phyloP scores from a whole-genome alignment of 306 rosid genomes.

The Fragaria ananassa region DNA sequence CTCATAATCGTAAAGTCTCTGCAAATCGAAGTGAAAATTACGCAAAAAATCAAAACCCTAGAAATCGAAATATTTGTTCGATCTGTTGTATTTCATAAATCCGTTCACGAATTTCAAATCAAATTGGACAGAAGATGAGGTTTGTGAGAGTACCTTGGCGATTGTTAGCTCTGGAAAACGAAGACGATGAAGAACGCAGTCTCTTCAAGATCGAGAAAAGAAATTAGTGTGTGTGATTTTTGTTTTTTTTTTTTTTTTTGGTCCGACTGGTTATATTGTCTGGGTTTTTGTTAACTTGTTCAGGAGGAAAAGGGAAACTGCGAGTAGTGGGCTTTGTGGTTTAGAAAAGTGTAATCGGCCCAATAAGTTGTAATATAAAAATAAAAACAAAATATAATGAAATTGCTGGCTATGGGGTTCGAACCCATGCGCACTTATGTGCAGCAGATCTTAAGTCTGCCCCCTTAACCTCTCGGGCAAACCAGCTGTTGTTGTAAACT shows the following conservation, averaged over 20 bases:
- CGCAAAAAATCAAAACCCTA: neutral
- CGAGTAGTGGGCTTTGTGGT: neutral
- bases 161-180: neutral
- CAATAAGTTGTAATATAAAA: neutral
- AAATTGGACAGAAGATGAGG: neutral
- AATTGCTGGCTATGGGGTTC: conserved; percentile 37
- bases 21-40: neutral
- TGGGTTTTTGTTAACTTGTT: neutral
- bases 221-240: neutral
- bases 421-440: conserved; percentile 43
- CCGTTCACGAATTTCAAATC: neutral
- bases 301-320: neutral
- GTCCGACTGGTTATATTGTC: neutral
- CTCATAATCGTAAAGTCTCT: conserved; percentile 40
- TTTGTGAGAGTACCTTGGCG: conserved; percentile 13
- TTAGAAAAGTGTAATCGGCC: neutral
- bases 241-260: neutral
- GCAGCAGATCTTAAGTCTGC: conserved; percentile 40
- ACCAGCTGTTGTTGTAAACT: neutral
- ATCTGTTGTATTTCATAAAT: neutral
- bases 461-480: conserved; percentile 33
- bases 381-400: fast-evolving
- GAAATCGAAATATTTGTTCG: neutral
- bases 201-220: conserved; percentile 12
- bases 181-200: conserved; percentile 9